Base-by-base conservation (phyloP, 1,284 basidiomycete species). In the Sporisorium sorghi region DNA sequence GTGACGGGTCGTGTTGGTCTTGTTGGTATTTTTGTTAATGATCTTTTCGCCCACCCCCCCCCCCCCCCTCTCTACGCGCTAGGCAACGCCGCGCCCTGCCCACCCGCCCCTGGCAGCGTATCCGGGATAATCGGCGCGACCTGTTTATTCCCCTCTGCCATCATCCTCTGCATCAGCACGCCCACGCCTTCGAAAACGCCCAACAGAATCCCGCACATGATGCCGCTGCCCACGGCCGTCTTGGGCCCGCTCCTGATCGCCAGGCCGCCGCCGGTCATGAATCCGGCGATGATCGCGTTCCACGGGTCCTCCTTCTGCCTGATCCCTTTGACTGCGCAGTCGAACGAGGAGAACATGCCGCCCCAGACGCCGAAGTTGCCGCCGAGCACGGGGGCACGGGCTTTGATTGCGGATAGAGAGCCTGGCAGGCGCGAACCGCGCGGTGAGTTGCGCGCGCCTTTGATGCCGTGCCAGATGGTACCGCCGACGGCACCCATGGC, bases 361-460 rank as follows among this genome's bases (percentile, higher is more conserved):
- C 96, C 96, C 95, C 95, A 98, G 19, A 97, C 91, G 82, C 95
- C 95, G 85, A 97, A 97, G 87, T 97, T 97, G 30, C 95, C 95
- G 56, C 96, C 97, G 21, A 96, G 93, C 28, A 99, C 96, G 3
- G 97, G 97, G 59, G 97, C 96, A 66, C 97, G 90, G 42, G 97
- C 95, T 88, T 99, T 99, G 88, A 99, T 95, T 48, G 94, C 95
- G 33, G 94, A 93, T 64, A 98, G 87, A 19, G 97, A 95, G 56
- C 96, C 95, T 48, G 93, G 90, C 52, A 97, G 88, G 53, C 96
- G 92, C 85, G 98, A 95, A 47, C 97, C 97, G 85, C 91, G 89
- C 63, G 96, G 96, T 68, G 94, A 96, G 86, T 98, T 99, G 79
- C 96, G 89, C 17, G 95, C 94, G 67, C 96, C 97, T 86, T 99